Conservation (phyloP, 23 red algal genomes). For the Cyanidioschyzon merolae region DNA sequence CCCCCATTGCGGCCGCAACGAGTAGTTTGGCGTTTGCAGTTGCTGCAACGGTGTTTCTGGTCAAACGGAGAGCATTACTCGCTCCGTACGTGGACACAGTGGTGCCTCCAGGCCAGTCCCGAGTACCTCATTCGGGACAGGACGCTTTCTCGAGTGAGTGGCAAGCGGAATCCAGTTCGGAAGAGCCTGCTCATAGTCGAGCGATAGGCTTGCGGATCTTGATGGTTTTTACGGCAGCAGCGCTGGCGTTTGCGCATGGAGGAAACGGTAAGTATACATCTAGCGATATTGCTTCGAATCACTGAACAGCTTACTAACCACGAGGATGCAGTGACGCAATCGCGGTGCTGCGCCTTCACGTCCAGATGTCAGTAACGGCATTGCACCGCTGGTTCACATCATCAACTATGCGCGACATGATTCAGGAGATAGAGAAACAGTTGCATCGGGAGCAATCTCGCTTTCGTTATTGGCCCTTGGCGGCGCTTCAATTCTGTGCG, state of each 20-base stretch:
- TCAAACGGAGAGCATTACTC: neutral
- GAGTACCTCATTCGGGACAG: neutral
- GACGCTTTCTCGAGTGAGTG: neutral
- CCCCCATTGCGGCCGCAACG: neutral
- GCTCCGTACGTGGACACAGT: neutral
- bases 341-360: no score
- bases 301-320: neutral
- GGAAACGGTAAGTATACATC: neutral
- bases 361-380: neutral
- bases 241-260: neutral
- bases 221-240: neutral
- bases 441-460: neutral
- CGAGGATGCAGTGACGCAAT: neutral
- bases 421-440: neutral
- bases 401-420: neutral
- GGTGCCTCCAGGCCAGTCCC: neutral
- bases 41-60: neutral
- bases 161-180: neutral
- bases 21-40: neutral
- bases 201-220: neutral
- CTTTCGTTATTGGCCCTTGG: neutral
- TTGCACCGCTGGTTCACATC: neutral
- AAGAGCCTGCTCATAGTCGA: neutral
- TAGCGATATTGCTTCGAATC: neutral
- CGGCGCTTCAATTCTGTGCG: neutral